phyloP scores from a whole-genome alignment of 768 basidiomycete genomes.

The Punctularia strigosozonata region DNA sequence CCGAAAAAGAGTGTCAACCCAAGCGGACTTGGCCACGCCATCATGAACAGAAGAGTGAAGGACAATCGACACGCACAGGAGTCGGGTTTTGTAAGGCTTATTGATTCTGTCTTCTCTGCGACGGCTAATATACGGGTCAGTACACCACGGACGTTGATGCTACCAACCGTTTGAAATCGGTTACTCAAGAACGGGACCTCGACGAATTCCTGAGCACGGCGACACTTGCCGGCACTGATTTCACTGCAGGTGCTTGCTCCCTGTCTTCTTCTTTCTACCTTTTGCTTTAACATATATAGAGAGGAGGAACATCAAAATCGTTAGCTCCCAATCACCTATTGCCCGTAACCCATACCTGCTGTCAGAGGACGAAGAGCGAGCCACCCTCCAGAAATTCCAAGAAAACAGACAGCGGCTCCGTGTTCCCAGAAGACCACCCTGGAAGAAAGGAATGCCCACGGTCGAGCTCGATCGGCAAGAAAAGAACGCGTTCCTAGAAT shows the following conservation, averaged over 20 bases:
- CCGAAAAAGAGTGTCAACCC: conserved; percentile 53
- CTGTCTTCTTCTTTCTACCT: neutral
- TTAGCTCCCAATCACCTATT: conserved; percentile 42
- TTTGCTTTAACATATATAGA: conserved; percentile 29
- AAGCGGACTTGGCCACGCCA: conserved; percentile 85
- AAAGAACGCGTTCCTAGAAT: conserved; percentile 82
- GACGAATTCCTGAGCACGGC: conserved; percentile 96
- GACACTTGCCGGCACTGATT: conserved; percentile 88
- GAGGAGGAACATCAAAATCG: conserved; percentile 69
- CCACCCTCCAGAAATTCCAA: conserved; percentile 58
- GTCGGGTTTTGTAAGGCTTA: conserved; percentile 50
- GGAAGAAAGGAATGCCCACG: conserved; percentile 73
- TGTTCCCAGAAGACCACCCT: conserved; percentile 83
- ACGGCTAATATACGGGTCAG: conserved; percentile 24
- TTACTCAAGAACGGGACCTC: conserved; percentile 92
- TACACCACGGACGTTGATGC: conserved; percentile 68
- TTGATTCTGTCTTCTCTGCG: neutral
- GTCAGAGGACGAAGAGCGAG: conserved; percentile 69
- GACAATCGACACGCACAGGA: conserved; percentile 52
- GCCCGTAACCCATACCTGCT: conserved; percentile 80
- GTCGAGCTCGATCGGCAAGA: conserved; percentile 81
- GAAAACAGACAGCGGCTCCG: conserved; percentile 65
- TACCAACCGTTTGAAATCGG: conserved; percentile 65
- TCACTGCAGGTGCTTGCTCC: conserved; percentile 69
- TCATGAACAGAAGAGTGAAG: conserved; percentile 84